phyloP scores from a whole-genome alignment of 2,329 filamentous ascomycete species.

The Neonectria ditissima region DNA sequence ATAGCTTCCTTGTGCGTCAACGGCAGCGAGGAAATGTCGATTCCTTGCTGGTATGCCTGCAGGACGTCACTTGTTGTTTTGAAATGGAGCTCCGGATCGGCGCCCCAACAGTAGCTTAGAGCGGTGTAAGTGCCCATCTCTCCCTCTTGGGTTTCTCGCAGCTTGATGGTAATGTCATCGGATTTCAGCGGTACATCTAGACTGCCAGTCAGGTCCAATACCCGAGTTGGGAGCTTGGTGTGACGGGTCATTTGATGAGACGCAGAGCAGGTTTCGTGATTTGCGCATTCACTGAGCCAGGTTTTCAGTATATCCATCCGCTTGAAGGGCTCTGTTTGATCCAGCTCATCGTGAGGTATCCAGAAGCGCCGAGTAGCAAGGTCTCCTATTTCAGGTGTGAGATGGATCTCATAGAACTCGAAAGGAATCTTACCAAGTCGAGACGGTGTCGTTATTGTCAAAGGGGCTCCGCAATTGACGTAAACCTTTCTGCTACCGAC shows the following conservation, averaged over 20 bases:
- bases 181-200: not conserved
- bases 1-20: conserved; percentile 28
- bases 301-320: not conserved
- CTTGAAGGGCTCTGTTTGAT: not conserved
- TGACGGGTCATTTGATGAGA: not conserved
- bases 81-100: conserved; percentile 8
- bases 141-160: not conserved
- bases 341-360: not conserved
- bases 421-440: not conserved
- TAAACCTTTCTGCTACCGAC: not conserved
- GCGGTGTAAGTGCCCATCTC: conserved; percentile 2
- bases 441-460: conserved; percentile 8
- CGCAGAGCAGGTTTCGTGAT: not conserved
- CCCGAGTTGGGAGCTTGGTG: conserved; percentile 3
- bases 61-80: not conserved
- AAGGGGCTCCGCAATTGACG: not conserved
- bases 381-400: not conserved
- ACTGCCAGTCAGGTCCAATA: conserved; percentile 9
- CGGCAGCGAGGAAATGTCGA: conserved; percentile 12
- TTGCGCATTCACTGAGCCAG: conserved; percentile 4
- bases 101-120: conserved; percentile 12
- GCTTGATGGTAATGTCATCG: not conserved
- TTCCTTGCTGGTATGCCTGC: not conserved
- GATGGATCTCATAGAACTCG: not conserved
- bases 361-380: conserved; percentile 13